Evolutionary conservation across 768 basidiomycete genomes (phyloP).

Genomic region (Strobilomyces dryophilus): DNA sequence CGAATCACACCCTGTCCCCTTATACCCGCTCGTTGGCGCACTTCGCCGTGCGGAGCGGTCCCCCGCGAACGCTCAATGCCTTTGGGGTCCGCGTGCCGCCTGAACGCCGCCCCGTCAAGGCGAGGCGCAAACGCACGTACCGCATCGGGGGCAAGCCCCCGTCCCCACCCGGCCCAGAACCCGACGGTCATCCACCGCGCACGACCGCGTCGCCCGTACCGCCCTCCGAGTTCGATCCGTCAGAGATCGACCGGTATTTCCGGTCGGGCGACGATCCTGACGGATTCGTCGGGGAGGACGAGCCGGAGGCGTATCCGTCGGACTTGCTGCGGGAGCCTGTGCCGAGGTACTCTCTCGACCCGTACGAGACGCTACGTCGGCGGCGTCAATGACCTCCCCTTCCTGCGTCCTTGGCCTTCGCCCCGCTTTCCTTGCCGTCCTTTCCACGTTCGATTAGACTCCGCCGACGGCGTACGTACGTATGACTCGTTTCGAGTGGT

Average conservation of each 20-base stretch:
- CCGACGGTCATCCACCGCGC: slow-evolving; percentile 5
- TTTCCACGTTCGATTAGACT: not conserved
- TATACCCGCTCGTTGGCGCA: slow-evolving; percentile 89
- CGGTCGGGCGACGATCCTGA: slow-evolving; percentile 32
- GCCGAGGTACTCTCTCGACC: slow-evolving; percentile 2
- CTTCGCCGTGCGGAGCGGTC: slow-evolving; percentile 88
- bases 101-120: slow-evolving; percentile 61
- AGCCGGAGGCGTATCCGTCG: not conserved
- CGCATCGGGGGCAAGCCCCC: slow-evolving; percentile 42
- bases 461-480: not conserved
- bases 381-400: slow-evolving; percentile 1
- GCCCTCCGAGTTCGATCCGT: slow-evolving; percentile 58
- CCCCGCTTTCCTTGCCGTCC: not conserved
- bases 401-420: not conserved
- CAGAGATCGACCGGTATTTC: slow-evolving; percentile 77
- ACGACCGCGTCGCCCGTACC: slow-evolving; percentile 32
- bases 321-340: not conserved
- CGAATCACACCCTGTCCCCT: slow-evolving; percentile 91
- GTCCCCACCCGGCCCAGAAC: slow-evolving; percentile 2
- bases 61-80: slow-evolving; percentile 46
- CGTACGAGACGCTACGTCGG: slow-evolving; percentile 8
- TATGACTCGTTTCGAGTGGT: not conserved
- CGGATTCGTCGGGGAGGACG: not conserved
- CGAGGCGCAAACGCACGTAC: slow-evolving; percentile 71
- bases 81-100: slow-evolving; percentile 31